Conservation (phyloP, 306 rosid genomes). For the Bauhinia variegata region DNA sequence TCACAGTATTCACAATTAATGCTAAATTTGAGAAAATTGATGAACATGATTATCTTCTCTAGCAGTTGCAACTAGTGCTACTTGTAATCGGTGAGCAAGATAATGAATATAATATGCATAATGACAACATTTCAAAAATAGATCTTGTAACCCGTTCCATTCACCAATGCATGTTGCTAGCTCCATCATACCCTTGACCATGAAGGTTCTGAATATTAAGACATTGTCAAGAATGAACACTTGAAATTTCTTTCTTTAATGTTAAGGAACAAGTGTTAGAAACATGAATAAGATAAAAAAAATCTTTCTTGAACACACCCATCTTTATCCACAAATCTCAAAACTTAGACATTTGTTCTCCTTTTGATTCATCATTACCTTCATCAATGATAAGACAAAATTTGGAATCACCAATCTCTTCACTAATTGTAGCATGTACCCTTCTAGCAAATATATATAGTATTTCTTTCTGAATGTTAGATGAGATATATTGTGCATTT, state of each 20-base stretch:
- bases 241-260: too few relatives aligned
- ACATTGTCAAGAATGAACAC: too few relatives aligned
- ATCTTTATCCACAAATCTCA: conserved; percentile 2
- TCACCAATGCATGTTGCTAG: neutral
- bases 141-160: conserved; percentile 1
- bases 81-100: neutral
- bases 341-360: neutral
- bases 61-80: neutral
- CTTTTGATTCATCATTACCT: neutral
- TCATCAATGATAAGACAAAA: neutral
- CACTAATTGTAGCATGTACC: neutral
- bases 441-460: neutral
- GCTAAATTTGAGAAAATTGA: neutral
- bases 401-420: neutral
- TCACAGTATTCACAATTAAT: too few relatives aligned
- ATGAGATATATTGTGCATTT: too few relatives aligned
- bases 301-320: neutral
- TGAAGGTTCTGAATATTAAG: neutral
- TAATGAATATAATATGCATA: conserved; percentile 26
- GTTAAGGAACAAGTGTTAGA: too few relatives aligned
- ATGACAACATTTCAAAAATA: neutral
- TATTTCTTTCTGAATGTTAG: too few relatives aligned
- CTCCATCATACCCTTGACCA: neutral
- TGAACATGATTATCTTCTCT: neutral
- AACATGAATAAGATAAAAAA: too few relatives aligned